Evolutionary conservation across 768 basidiomycete species (phyloP).

Genomic region (Gloeostereum incarnatum): DNA sequence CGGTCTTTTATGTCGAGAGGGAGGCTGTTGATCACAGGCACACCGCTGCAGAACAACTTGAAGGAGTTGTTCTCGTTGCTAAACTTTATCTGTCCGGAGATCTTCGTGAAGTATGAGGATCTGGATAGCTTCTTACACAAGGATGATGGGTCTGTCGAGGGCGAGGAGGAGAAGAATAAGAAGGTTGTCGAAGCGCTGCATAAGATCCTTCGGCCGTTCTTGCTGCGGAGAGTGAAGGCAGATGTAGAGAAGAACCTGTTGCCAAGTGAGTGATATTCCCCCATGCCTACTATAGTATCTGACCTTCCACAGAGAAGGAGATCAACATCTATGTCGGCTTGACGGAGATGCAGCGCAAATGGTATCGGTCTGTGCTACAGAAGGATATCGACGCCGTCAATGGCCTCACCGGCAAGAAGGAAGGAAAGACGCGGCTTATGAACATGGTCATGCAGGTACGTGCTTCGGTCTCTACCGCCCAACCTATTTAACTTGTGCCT

Average conservation of each 20-base stretch:
- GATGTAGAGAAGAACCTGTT: slow-evolving; percentile 95
- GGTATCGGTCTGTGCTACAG: slow-evolving; percentile 93
- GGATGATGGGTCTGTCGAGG: slow-evolving; percentile 58
- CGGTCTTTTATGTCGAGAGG: slow-evolving; percentile 84
- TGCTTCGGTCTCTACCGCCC: background rate
- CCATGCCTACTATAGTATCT: slow-evolving; percentile 3
- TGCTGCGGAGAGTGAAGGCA: slow-evolving; percentile 87
- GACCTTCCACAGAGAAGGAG: slow-evolving; percentile 67
- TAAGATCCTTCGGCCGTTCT: slow-evolving; percentile 92
- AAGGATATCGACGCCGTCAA: slow-evolving; percentile 99
- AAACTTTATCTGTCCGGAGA: slow-evolving; percentile 96
- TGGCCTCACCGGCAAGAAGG: slow-evolving; percentile 93
- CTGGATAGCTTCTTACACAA: slow-evolving; percentile 92
- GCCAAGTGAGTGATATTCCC: slow-evolving; percentile 50
- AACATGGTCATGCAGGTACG: slow-evolving; percentile 99
- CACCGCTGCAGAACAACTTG: slow-evolving; percentile 92
- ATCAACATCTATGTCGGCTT: slow-evolving; percentile 98
- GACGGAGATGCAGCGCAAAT: slow-evolving; percentile 95
- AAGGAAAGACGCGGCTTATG: slow-evolving; percentile 95
- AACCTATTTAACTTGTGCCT: slow-evolving; percentile 4
- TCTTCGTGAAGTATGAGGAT: slow-evolving; percentile 86
- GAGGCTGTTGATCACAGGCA: slow-evolving; percentile 90
- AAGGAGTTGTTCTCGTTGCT: slow-evolving; percentile 89
- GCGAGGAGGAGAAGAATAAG: slow-evolving; percentile 78
- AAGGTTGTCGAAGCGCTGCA: slow-evolving; percentile 95